Base-by-base conservation (phyloP, 352 stramenopile species). In the Phytophthora sp. region DNA sequence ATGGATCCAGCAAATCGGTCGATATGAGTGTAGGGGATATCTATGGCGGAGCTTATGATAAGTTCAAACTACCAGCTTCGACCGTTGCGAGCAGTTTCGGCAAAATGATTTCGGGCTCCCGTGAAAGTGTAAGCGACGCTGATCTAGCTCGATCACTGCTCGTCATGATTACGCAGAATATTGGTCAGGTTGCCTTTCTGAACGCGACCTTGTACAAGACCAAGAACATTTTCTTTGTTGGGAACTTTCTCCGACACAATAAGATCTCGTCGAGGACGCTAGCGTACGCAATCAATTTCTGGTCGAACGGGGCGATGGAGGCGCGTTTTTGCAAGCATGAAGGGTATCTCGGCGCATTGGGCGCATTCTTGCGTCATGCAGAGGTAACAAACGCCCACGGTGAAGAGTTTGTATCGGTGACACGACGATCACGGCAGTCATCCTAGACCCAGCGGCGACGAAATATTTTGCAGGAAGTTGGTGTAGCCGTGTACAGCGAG, bases 21-120 rank as follows among this genome's bases (percentile, higher is more conserved):
- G 96, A 99, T 75, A 98, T 99, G 93, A 98, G 98, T 66, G 98
- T 99, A 30, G 95, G 96, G 23, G 98, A 99, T 74, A 99, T 99
- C 67, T 99, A 99, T 74, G 98, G 98, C 11, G 88, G 90, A 49
- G 90, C 93, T 35, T 98, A 98, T 81, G 93, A 97, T 23, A 96
- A 97, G 59, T 98, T 98, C 53, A 94, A 97, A 39, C 73, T 98
- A 12, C 90, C 83, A 7, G 90, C 89, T 0, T 91, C 84, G 11
- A 91, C 90, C 7, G 96, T 99, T 5, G 98, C 98, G 5, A 98
- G 94, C 60, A 99, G 95, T 45, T 99, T 99, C 79, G 98, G 86
- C 16, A 90, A 91, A 68, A 94, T 95, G 86, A 96, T 95, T 39
- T 84, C 83, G 20, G 66, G 69, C 15, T 62, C 76, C 12, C 83